Base-by-base conservation (phyloP, 2,329 filamentous ascomycete genomes). In the Ceratocystis alfenasii region DNA sequence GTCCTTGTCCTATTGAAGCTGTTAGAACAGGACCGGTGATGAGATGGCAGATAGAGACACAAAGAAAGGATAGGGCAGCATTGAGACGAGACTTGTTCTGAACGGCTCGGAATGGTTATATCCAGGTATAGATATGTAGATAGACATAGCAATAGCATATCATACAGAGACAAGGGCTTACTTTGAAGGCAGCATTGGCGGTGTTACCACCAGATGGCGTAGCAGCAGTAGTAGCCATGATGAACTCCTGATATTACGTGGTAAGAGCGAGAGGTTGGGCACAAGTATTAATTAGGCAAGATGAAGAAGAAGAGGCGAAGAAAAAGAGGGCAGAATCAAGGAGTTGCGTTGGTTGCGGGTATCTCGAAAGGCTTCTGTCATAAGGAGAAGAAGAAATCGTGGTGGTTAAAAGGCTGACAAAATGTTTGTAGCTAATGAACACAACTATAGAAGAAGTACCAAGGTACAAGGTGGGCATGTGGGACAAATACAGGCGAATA, bases 1-100 rank as follows among this genome's bases (percentile, higher is more conserved):
- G 81, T 96, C 94, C 85, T 96, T 99, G 75, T 87, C 84, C 85
- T 87, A 71, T 63, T 71, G 64, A 70, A 61, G 8, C 63, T 65
- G 70, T 78, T 71, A 77, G 75, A 62, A 25, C 55, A n/a, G 30
- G 25, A 7, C n/a, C 20, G 8, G 12, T 20, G 50, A 20, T 15
- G 20, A 15, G 10, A 41, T 41, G 36, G 36, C 36, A 41, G 12
- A 41, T 15, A 41, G 12, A 41, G 36, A 41, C 10, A 41, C 36
- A 41, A 41, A 41, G 36, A 41, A 41, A 41, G 36, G 10, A 41
- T 15, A 1, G 36, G 36, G 36, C 12, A 41, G 36, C 12, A 15
- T 41, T 12, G 36, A 41, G 36, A 41, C 4, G 36, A 41, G 36
- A 15, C 10, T 41, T 41, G 36, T 41, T 41, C 36, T 15, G 3